Percentiles rank a stretch among this genome's conserved stretches.
Evolutionary conservation across 2,329 filamentous ascomycete genomes (phyloP).

Genomic region (Fusarium sp.): DNA sequence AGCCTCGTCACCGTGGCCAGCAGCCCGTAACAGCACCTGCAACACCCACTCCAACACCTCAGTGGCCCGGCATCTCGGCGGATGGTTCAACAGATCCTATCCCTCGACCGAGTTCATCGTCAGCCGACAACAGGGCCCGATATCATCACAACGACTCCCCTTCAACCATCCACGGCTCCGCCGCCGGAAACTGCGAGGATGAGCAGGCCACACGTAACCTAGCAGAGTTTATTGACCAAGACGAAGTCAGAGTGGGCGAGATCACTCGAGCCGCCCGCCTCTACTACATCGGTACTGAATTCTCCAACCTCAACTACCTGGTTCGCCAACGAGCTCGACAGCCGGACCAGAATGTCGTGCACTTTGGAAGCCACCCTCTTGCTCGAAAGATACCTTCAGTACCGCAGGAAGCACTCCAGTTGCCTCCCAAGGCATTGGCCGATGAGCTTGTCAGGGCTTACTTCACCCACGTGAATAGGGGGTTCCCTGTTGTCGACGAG

Average conservation of each 20-base stretch:
- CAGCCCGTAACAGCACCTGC: slow-evolving; percentile 45
- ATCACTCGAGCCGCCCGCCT: slow-evolving; percentile 61
- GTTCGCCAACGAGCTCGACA: slow-evolving; percentile 59
- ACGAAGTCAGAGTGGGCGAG: slow-evolving; percentile 57
- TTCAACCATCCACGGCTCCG: slow-evolving; percentile 22
- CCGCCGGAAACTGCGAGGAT: slow-evolving; percentile 50
- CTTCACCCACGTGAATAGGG: slow-evolving; percentile 62
- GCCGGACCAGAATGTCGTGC: slow-evolving; percentile 45
- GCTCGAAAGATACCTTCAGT: slow-evolving; percentile 54
- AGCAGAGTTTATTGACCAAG: slow-evolving; percentile 63
- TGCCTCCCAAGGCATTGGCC: slow-evolving; percentile 60
- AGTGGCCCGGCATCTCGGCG: slow-evolving; percentile 23
- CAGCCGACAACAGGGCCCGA: slow-evolving; percentile 7
- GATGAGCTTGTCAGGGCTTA: slow-evolving; percentile 64
- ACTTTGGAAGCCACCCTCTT: slow-evolving; percentile 51
- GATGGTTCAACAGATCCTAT: slow-evolving; percentile 1
- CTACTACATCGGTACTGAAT: slow-evolving; percentile 66
- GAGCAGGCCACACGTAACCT: slow-evolving; percentile 57
- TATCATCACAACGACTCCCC: slow-evolving; percentile 22
- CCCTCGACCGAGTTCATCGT: slow-evolving; percentile 27
- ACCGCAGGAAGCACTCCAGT: slow-evolving; percentile 59
- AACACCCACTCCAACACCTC: slow-evolving; percentile 28
- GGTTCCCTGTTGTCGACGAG: slow-evolving; percentile 65
- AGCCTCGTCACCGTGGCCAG: slow-evolving; percentile 56
- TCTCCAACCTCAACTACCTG: slow-evolving; percentile 67